Percentiles rank a stretch among this genome's conserved stretches.
Evolutionary conservation across 2,329 filamentous ascomycete species (phyloP).

Genomic region (Cercospora brassicicola): DNA sequence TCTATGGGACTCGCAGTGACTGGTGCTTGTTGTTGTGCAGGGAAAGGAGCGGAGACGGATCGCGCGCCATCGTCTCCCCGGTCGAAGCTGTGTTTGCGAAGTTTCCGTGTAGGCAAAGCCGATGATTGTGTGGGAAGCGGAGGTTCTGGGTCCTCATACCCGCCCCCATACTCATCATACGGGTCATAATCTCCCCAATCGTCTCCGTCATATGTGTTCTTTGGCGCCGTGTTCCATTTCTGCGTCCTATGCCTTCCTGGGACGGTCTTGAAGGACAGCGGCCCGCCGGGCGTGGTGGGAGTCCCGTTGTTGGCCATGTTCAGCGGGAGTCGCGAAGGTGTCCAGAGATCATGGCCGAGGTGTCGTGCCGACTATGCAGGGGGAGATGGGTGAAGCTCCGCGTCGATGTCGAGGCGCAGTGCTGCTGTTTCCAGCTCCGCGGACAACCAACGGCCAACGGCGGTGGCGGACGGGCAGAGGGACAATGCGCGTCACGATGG

Average conservation of each 20-base stretch:
- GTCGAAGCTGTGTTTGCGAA: constrained; percentile 52
- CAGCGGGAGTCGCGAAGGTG: neutral
- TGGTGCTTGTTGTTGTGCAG: constrained; percentile 21
- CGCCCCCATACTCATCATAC: constrained; percentile 58
- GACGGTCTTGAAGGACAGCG: constrained; percentile 72
- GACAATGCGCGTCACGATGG: neutral
- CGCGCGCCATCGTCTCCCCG: constrained; percentile 51
- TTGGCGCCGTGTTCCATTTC: constrained; percentile 92
- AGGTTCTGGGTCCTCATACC: constrained; percentile 46
- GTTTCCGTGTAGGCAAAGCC: constrained; percentile 19
- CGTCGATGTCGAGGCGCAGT: constrained; percentile 15
- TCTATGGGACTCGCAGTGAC: constrained; percentile 11
- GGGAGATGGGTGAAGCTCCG: constrained; percentile 8
- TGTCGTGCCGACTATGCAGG: constrained; percentile 3
- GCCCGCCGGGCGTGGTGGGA: constrained; percentile 17
- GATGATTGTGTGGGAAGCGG: constrained; percentile 18
- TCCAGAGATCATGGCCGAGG: neutral
- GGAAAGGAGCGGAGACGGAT: constrained; percentile 21
- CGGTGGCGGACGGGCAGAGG: neutral
- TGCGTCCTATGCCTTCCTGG: constrained; percentile 85
- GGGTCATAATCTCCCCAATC: constrained; percentile 77
- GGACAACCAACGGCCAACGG: neutral
- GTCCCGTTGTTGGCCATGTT: constrained; percentile 27
- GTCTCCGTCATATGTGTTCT: constrained; percentile 83
- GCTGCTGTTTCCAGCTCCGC: neutral